Conservation (phyloP, 805 yeast species). For the Starmerella geochares region DNA sequence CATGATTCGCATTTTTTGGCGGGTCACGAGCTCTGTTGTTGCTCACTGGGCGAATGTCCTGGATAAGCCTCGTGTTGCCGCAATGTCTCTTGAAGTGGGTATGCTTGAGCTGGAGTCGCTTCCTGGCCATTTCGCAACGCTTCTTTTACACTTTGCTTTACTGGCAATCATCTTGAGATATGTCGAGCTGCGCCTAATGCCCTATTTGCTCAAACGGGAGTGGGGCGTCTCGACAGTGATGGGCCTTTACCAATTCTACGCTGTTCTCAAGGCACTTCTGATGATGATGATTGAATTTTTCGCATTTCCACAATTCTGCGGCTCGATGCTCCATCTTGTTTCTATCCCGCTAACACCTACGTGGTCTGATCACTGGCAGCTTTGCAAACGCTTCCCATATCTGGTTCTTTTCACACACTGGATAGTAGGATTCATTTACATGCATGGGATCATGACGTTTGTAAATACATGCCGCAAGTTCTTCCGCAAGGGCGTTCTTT, state of each 20-base stretch:
- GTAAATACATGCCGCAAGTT: slow-evolving; percentile 75
- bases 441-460: slow-evolving; percentile 77
- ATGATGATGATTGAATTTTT: slow-evolving; percentile 70
- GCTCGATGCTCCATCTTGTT: slow-evolving; percentile 62
- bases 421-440: slow-evolving; percentile 70
- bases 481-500: slow-evolving; percentile 79
- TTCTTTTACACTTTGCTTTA: neutral
- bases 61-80: neutral
- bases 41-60: neutral
- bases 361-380: slow-evolving; percentile 5
- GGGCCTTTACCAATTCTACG: slow-evolving; percentile 25
- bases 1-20: slow-evolving; percentile 2
- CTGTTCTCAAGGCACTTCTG: slow-evolving; percentile 62
- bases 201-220: slow-evolving; percentile 8
- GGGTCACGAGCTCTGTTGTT: neutral
- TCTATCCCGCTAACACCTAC: slow-evolving; percentile 42
- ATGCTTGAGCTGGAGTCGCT: neutral
- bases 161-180: neutral
- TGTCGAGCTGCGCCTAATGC: slow-evolving; percentile 11
- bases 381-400: slow-evolving; percentile 5
- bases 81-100: neutral
- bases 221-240: slow-evolving; percentile 11
- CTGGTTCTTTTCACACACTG: slow-evolving; percentile 38
- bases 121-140: neutral
- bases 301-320: slow-evolving; percentile 82